Evolutionary conservation across 192 early-diverging fungal species (phyloP), one percentile per base, ranked within the genome.

Genomic region (Obelidium mucronatum): DNA sequence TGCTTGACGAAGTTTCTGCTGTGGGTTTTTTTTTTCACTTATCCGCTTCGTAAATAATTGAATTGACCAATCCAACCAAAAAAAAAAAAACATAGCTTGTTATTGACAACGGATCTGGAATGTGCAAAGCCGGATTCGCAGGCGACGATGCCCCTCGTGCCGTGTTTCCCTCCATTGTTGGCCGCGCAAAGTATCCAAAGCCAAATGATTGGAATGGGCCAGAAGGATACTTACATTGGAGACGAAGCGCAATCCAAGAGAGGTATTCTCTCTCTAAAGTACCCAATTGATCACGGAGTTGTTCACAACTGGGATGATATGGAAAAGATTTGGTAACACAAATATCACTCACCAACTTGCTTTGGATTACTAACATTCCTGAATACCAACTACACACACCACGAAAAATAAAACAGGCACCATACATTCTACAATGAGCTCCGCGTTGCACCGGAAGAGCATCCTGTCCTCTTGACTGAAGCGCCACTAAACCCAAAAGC

Each of bases 261-360:
- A 70, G 87, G 84, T 84, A 89, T 89, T 72, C 78, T 90, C 40
- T 80, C 85, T 26, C 78, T 89, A 56, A 86, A 85, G 65, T 89
- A 89, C 87, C 88, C 88, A 52, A 89, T 89, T 75, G 87, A 89
- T 74, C 87, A 89, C 82, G 88, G 88, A 71, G 87, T 89, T 75
- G 85, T 90, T 35, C 87, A 78, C 75, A 90, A 90, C 87, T 90
- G 89, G 89, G 89, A 90, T 56, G 89, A 90, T 75, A 90, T 90
- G 89, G 89, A 90, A 65, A 89, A 89, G 79, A 90, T 90, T 62
- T 90, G 88, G 87, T 81, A 59, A 77, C 11, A 60, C 24, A 8
- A 60, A 19, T 60, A 13, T 60, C 8, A 33, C 24, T 13, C 58
- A 31, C 33, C 26, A 15, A 24, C 24, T 33, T 26, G 15, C 24